Percentiles rank a stretch among this genome's conserved stretches.
Conservation (phyloP, 1,139 yeast genomes). For the Yamadazyma buinensis region DNA sequence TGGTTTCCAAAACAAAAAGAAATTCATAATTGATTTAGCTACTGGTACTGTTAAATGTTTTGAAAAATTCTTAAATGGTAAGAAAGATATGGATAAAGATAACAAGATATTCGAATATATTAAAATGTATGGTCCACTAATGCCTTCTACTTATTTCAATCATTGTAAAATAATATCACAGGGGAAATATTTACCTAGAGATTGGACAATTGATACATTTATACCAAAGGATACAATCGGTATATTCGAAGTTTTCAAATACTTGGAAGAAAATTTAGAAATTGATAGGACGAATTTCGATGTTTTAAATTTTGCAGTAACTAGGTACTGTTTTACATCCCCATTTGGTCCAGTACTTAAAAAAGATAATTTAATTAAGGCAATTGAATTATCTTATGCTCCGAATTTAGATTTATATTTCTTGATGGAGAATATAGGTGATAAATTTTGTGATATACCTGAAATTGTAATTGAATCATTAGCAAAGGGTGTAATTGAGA, state of each 20-base stretch:
- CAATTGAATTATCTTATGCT: constrained; percentile 1
- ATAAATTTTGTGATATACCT: not conserved
- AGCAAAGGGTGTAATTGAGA: too few species aligned
- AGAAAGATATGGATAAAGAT: not conserved
- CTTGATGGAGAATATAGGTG: not conserved
- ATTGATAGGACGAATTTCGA: constrained; percentile 1
- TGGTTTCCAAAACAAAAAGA: too few species aligned
- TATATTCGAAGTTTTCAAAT: not conserved
- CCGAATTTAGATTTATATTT: constrained; percentile 2
- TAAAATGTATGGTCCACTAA: constrained; percentile 1
- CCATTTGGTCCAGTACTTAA: constrained; percentile 4
- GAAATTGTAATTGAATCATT: not conserved
- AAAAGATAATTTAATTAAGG: not conserved
- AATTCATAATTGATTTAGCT: too few species aligned
- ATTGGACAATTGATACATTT: not conserved
- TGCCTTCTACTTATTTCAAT: not conserved
- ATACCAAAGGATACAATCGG: not conserved
- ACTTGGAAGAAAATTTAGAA: not conserved
- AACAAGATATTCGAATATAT: not conserved
- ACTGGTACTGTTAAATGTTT: not conserved
- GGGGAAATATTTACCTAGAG: not conserved
- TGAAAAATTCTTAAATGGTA: not conserved
- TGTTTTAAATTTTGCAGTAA: not conserved
- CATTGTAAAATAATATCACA: not conserved
- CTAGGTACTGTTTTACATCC: not conserved